Conservation (phyloP, 2,329 filamentous ascomycete genomes). For the Arthroderma sp. region DNA sequence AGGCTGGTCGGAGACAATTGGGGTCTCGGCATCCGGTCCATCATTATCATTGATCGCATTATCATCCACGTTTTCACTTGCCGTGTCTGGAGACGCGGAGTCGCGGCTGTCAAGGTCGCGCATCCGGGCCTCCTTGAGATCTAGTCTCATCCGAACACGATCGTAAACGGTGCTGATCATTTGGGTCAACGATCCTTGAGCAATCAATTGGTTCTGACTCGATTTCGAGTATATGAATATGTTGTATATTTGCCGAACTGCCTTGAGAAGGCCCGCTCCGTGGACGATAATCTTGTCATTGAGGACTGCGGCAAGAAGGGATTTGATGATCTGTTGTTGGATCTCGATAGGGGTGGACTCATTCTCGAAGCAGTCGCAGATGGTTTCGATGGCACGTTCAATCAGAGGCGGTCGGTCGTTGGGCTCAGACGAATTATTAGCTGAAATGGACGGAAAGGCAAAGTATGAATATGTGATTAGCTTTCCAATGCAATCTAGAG, state of each 20-base stretch:
- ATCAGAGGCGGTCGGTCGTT: constrained; percentile 54
- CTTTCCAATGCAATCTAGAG: constrained; percentile 96
- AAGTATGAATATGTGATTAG: constrained; percentile 99
- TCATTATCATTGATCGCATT: constrained; percentile 36
- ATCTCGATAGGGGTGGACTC: constrained; percentile 85
- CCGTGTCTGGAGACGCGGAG: constrained; percentile 20
- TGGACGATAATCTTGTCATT: constrained; percentile 99
- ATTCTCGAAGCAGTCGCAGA: constrained; percentile 97
- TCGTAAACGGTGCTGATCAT: constrained; percentile 99
- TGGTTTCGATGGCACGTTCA: constrained; percentile 94
- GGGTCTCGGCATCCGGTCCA: constrained; percentile 27
- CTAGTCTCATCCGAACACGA: constrained; percentile 71
- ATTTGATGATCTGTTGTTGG: constrained; percentile 97
- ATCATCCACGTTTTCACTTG: constrained; percentile 24
- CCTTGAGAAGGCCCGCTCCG: constrained; percentile 87
- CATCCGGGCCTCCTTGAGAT: constrained; percentile 70
- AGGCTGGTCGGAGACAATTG: constrained; percentile 25
- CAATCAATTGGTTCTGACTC: constrained; percentile 89
- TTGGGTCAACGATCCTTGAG: constrained; percentile 90
- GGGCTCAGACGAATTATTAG: constrained; percentile 27
- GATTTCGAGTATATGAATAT: constrained; percentile 93
- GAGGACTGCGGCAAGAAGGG: constrained; percentile 80
- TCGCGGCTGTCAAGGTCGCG: constrained; percentile 25
- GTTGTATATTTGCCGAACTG: constrained; percentile 96
- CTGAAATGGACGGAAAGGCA: constrained; percentile 46